Evolutionary conservation across 768 basidiomycete species (phyloP).

Genomic region (Neoboletus brunneissimus): DNA sequence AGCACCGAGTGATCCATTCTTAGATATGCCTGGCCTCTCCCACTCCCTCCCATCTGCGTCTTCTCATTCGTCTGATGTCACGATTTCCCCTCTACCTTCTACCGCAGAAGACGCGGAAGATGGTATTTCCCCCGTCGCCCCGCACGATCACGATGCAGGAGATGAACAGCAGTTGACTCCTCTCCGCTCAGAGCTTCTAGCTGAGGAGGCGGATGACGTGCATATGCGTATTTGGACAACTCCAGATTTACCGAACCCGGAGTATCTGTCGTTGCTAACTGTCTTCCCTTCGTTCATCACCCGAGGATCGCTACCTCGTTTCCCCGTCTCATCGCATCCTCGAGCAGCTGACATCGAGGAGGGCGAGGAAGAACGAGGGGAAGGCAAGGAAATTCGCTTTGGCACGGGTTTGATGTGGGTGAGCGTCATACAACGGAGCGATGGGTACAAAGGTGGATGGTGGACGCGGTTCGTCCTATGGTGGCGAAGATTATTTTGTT

Average conservation of each 20-base stretch:
- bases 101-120: constrained; percentile 40
- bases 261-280: constrained; percentile 62
- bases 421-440: constrained; percentile 53
- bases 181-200: constrained; percentile 32
- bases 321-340: constrained; percentile 42
- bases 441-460: constrained; percentile 73
- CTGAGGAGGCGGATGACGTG: constrained; percentile 40
- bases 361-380: constrained; percentile 54
- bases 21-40: constrained; percentile 65
- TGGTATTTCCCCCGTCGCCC: constrained; percentile 37
- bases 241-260: constrained; percentile 75
- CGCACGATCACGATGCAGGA: constrained; percentile 28
- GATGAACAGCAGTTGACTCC: constrained; percentile 36
- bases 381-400: constrained; percentile 58
- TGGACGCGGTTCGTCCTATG: constrained; percentile 78
- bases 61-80: constrained; percentile 42
- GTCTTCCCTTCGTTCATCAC: constrained; percentile 80
- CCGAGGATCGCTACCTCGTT: constrained; percentile 67
- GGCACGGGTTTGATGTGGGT: constrained; percentile 88
- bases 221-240: constrained; percentile 78
- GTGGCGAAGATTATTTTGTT: constrained; percentile 80
- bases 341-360: constrained; percentile 64
- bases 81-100: constrained; percentile 31
- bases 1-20: constrained; percentile 77
- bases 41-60: constrained; percentile 53